These are phyloP conservation scores for Fagopyrum tataricum DNA, from an alignment of 148 eudicot genomes.

Conservation along the genomic window DNA sequence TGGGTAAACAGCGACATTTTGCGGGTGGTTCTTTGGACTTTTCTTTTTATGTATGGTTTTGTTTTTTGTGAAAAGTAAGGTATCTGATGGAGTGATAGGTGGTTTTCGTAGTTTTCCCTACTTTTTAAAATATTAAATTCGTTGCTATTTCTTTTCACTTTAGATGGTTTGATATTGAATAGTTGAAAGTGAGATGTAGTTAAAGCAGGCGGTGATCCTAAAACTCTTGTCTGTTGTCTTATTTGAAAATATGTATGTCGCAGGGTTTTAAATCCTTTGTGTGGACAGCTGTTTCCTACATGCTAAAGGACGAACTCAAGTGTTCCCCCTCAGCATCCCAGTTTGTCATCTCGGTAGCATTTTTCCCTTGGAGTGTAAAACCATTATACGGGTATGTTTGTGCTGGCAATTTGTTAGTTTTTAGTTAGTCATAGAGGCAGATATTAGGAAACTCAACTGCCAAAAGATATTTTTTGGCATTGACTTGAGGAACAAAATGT, in stretches of 20 bases:
- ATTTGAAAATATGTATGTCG: slow-evolving; percentile 8
- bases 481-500: not conserved
- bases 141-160: not conserved
- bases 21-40: too few relatives aligned
- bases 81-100: not conserved
- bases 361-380: slow-evolving; percentile 97
- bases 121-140: not conserved
- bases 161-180: not conserved
- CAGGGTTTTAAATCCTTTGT: slow-evolving; percentile 98
- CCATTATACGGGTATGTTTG: slow-evolving; percentile 83
- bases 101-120: not conserved
- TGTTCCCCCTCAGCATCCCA: slow-evolving; percentile 90
- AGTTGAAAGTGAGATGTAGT: not conserved
- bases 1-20: not conserved
- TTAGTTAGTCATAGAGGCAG: not conserved
- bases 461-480: not conserved
- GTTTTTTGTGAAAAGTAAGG: not conserved
- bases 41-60: not conserved
- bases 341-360: slow-evolving; percentile 74
- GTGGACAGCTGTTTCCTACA: slow-evolving; percentile 94
- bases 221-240: not conserved
- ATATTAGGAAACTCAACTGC: not conserved
- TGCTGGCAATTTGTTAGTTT: slow-evolving; percentile 9
- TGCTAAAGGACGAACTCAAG: slow-evolving; percentile 72
- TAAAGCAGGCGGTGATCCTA: not conserved